These are phyloP conservation scores for Jamesozyma jinghongensis DNA, from an alignment of 805 yeast genomes.

Conservation along the genomic window DNA sequence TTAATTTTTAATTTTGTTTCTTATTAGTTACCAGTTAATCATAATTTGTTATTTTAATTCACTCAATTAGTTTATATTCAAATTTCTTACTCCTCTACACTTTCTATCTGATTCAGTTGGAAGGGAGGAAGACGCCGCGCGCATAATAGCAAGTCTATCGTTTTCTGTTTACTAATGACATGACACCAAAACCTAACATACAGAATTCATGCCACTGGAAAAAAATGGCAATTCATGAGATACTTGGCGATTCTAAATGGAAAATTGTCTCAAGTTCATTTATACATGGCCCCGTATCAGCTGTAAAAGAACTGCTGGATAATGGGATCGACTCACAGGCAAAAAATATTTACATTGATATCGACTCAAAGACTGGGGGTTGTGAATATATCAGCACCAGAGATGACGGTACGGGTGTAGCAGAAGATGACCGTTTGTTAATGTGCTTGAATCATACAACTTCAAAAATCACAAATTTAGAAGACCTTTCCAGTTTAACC, in stretches of 20 bases:
- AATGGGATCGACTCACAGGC: conserved; percentile 34
- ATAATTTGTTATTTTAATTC: too few species aligned
- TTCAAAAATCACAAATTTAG: conserved; percentile 31
- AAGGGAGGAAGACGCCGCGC: too few species aligned
- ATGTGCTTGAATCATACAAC: conserved; percentile 36
- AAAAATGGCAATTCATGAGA: conserved; percentile 14
- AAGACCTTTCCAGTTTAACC: conserved; percentile 24
- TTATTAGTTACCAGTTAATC: too few species aligned
- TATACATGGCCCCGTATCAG: conserved; percentile 30
- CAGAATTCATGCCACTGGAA: background rate
- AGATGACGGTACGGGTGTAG: conserved; percentile 38
- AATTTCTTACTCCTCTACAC: too few species aligned
- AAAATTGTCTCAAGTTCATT: conserved; percentile 24
- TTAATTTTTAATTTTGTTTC: conserved; percentile 7
- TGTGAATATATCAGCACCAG: conserved; percentile 25
- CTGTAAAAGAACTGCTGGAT: conserved; percentile 35
- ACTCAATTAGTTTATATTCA: too few species aligned
- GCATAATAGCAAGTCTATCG: too few species aligned
- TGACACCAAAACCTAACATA: background rate
- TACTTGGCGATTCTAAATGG: conserved; percentile 11
- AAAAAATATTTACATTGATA: conserved; percentile 29
- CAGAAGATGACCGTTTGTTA: conserved; percentile 20
- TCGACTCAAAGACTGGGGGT: conserved; percentile 35
- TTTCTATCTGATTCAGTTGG: too few species aligned
- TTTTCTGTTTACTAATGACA: too few species aligned